Conservation (phyloP, 495 filamentous ascomycete species). For the Platismatia glauca region DNA sequence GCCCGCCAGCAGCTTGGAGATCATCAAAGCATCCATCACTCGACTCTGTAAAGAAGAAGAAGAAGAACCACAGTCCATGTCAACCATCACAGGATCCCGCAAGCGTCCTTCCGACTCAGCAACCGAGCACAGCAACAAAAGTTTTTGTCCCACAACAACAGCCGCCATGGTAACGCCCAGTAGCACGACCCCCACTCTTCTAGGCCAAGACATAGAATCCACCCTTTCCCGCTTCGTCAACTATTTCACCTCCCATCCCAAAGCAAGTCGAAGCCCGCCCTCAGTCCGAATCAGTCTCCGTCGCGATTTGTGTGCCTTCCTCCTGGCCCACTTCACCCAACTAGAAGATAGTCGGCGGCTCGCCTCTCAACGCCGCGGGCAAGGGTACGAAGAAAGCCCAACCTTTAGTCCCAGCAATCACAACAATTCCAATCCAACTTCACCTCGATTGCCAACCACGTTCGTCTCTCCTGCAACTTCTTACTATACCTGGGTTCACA, state of each 20-base stretch:
- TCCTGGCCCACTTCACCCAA: slow-evolving; percentile 26
- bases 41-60: background rate
- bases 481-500: slow-evolving; percentile 29
- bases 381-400: too few relatives aligned
- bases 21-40: background rate
- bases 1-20: background rate
- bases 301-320: slow-evolving; percentile 22
- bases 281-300: background rate
- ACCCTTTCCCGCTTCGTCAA: background rate
- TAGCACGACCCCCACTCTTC: background rate
- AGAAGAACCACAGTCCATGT: background rate
- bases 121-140: background rate
- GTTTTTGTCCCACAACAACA: background rate
- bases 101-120: background rate
- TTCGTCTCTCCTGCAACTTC: background rate
- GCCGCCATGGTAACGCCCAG: too few relatives aligned
- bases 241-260: background rate
- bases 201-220: background rate
- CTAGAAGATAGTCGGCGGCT: slow-evolving; percentile 20
- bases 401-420: too few relatives aligned
- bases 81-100: background rate
- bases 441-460: background rate
- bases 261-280: background rate
- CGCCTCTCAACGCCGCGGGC: background rate
- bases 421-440: too few relatives aligned